Evolutionary conservation across 257 asterid species (phyloP).

Genomic region (Petunia axillaris): DNA sequence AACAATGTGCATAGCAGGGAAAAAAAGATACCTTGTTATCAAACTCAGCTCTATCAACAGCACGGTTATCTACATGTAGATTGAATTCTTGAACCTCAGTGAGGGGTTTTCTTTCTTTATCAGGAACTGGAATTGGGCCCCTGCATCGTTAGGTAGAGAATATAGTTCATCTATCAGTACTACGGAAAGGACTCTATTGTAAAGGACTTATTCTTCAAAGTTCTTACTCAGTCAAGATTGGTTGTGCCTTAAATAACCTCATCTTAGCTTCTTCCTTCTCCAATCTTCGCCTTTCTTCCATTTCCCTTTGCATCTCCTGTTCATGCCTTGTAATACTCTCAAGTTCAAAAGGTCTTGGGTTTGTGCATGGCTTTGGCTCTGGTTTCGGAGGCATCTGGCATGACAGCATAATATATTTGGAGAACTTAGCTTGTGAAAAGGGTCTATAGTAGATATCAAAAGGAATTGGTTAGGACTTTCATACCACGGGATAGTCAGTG

Average conservation of each 20-base stretch:
- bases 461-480: background rate
- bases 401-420: background rate
- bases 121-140: conserved; percentile 93
- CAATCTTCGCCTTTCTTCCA: conserved; percentile 73
- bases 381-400: conserved; percentile 90
- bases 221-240: conserved; percentile 77
- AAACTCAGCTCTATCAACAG: conserved; percentile 80
- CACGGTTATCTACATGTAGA: conserved; percentile 70
- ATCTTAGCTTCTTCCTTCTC: conserved; percentile 81
- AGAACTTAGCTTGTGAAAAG: background rate
- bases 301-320: conserved; percentile 84
- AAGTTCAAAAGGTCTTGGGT: conserved; percentile 83
- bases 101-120: conserved; percentile 67
- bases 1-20: background rate
- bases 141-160: conserved; percentile 40
- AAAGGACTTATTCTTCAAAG: background rate
- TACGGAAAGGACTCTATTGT: background rate
- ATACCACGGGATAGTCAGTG: conserved; percentile 93
- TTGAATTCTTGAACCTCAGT: conserved; percentile 88
- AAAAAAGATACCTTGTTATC: conserved; percentile 65
- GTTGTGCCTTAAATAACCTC: conserved; percentile 87
- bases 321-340: conserved; percentile 87
- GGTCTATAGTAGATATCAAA: background rate
- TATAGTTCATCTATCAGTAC: background rate
- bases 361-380: conserved; percentile 89